phyloP scores from a whole-genome alignment of 2,329 filamentous ascomycete species.

The Cladosporium cucumerinum region DNA sequence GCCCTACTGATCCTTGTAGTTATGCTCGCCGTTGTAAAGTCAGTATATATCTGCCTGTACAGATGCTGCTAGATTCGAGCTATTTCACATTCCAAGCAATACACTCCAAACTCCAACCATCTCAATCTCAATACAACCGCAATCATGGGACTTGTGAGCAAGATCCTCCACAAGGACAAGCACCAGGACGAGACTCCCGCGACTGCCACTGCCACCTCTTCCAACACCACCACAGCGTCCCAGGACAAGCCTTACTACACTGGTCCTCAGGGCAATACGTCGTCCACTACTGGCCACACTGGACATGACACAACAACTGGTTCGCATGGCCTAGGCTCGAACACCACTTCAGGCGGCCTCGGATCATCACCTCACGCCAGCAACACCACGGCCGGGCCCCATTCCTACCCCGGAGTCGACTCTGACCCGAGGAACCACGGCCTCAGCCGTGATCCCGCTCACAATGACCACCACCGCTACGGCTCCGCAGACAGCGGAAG shows the following conservation, averaged over 20 bases:
- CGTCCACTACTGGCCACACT: neutral
- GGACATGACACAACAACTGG: neutral
- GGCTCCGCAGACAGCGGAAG: neutral
- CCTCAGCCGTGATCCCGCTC: slow-evolving; percentile 17
- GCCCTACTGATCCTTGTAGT: neutral
- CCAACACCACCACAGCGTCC: neutral
- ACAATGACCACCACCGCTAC: neutral
- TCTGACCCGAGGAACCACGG: slow-evolving; percentile 10
- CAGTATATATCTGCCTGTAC: neutral
- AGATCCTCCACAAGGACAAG: slow-evolving; percentile 9
- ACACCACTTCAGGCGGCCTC: neutral
- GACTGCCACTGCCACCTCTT: neutral
- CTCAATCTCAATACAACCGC: neutral
- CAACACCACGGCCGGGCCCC: slow-evolving; percentile 19
- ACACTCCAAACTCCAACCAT: neutral
- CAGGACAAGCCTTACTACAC: neutral
- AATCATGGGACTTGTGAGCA: slow-evolving; percentile 14
- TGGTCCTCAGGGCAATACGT: neutral
- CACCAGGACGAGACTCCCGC: neutral
- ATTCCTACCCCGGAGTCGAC: slow-evolving; percentile 22
- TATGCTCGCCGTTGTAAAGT: neutral
- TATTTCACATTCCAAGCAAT: neutral
- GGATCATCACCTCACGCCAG: neutral
- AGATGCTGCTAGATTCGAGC: neutral
- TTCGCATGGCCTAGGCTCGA: slow-evolving; percentile 4